Base-by-base conservation (phyloP, 2,329 filamentous ascomycete species). In the Colletotrichum sp. region DNA sequence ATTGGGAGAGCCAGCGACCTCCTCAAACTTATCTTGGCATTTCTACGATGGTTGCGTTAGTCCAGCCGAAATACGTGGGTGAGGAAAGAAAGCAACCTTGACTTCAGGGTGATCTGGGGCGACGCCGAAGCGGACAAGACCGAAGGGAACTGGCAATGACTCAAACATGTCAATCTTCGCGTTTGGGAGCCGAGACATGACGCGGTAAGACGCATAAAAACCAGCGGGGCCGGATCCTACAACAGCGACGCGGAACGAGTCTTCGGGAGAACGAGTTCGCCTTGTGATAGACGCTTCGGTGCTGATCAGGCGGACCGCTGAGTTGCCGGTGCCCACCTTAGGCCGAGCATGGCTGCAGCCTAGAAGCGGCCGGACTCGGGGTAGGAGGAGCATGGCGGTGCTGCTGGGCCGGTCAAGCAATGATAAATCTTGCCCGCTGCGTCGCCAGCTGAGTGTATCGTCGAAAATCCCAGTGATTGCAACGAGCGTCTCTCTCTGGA, bases 61-160 rank as follows among this genome's bases (percentile, higher is more conserved):
- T 30, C 34, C 25, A 25, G 18, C 36, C 72, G 28, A 25, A 25
- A 55, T 25, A 52, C 58, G 27, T 74, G 74, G 68, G 9, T 64
- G 10, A n/a, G 6, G 18, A 43, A n/a, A 6, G 56, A 65, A 71
- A 60, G 85, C 76, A 86, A 97, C 95, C 92, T 99, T 99, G 79
- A 99, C 97, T 86, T 99, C 96, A 1, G 97, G 96, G 85, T 99
- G 97, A 83, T 99, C 97, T 7, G 97, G 97, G n/a, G 97, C 97
- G 74, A 99, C 97, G 10, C 97, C 97, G 82, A 97, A 98, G 71
- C 97, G 91, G 66, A 98, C 96, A 71, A 99, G 89, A 2, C 97
- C 97, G 82, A 95, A 99, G 0, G 97, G 97, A 6, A 98, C 96
- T 0, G 97, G 97, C 52, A 98, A 87, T 32, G 95, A 92, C 85